A percentile compares a stretch with the other conserved stretches of the same genome.
Evolutionary conservation across 345 rosid species (phyloP).

Genomic region (Hibiscus tridactylites): DNA sequence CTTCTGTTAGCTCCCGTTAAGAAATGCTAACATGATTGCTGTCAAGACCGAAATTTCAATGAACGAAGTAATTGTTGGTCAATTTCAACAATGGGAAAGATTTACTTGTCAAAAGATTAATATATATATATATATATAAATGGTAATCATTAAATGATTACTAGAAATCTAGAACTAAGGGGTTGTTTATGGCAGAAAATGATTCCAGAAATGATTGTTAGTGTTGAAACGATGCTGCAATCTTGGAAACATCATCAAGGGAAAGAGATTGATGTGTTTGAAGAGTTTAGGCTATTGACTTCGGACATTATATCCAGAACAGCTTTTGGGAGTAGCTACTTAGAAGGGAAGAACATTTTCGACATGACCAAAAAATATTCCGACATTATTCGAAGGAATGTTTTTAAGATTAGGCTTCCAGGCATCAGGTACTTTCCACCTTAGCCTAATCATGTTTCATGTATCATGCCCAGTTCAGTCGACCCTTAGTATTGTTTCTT

Average conservation of each 20-base stretch:
- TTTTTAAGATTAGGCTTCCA: conserved; percentile 14
- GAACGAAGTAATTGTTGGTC: too few relatives aligned
- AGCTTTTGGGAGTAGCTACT: conserved; percentile 41
- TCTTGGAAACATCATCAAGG: conserved; percentile 27
- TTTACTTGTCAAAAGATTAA: too few relatives aligned
- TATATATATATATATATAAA: too few relatives aligned
- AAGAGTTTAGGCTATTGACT: conserved; percentile 33
- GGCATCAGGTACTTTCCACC: conserved; percentile 18
- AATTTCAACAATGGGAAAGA: too few relatives aligned
- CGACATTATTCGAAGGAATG: not conserved
- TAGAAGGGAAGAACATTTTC: conserved; percentile 34
- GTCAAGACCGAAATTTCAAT: too few relatives aligned
- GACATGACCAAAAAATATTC: conserved; percentile 1
- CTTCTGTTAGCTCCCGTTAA: too few relatives aligned
- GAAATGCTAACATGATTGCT: too few relatives aligned
- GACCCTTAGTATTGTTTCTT: not conserved
- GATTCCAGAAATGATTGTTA: conserved; percentile 30
- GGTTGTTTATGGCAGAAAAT: conserved; percentile 14
- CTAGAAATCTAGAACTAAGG: not conserved
- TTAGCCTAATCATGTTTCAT: not conserved
- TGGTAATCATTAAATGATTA: too few relatives aligned
- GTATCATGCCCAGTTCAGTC: too few relatives aligned
- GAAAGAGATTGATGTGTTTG: conserved; percentile 29
- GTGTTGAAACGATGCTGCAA: conserved; percentile 36
- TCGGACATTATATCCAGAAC: conserved; percentile 42